Conservation (phyloP, 331 rosid genomes). For the Cucumis variabilis region DNA sequence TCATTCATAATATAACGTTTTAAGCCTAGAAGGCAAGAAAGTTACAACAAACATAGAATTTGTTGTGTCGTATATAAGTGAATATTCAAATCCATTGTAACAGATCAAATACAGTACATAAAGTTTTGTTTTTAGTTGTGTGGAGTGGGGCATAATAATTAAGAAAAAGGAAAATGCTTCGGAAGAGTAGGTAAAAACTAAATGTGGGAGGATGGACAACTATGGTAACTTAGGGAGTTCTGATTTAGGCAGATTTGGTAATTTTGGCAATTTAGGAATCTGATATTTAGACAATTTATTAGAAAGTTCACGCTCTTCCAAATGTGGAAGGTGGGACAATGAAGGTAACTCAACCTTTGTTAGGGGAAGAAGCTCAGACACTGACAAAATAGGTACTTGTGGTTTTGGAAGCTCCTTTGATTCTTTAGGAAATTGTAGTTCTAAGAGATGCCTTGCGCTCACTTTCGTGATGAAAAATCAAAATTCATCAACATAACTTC, state of each 20-base stretch:
- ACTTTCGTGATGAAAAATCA: background rate
- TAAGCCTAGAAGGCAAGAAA: too few species aligned
- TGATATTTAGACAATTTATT: background rate
- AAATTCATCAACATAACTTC: background rate
- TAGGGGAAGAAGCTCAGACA: background rate
- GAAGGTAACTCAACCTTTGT: constrained; percentile 3
- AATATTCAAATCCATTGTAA: too few species aligned
- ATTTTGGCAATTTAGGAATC: background rate
- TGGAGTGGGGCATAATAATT: too few species aligned
- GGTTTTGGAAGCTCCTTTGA: background rate
- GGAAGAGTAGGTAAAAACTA: too few species aligned
- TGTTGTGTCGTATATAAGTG: too few species aligned
- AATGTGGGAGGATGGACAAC: background rate
- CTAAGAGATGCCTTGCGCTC: background rate
- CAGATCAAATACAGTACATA: too few species aligned
- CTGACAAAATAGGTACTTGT: background rate
- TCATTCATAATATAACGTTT: too few species aligned
- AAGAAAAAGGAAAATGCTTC: too few species aligned
- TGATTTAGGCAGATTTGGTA: background rate
- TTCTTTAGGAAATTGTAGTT: background rate
- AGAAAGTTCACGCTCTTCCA: background rate
- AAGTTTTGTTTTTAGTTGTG: too few species aligned
- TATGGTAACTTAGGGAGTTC: background rate
- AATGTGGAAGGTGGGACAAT: background rate
- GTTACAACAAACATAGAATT: too few species aligned